These are phyloP conservation scores for Vararia minispora DNA, from an alignment of 768 basidiomycete species.

Conservation along the genomic window DNA sequence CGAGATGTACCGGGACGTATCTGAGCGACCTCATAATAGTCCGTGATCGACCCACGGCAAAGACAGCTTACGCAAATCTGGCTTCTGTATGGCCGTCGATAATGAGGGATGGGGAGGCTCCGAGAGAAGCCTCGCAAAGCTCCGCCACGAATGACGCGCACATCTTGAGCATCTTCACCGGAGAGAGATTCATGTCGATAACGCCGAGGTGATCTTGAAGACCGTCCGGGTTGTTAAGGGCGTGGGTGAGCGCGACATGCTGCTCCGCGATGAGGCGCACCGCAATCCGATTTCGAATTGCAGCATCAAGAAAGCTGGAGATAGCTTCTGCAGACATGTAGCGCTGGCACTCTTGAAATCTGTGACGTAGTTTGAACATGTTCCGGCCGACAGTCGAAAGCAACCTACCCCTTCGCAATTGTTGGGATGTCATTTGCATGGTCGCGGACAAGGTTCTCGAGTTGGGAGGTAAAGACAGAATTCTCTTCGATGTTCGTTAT, in stretches of 20 bases:
- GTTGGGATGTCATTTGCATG: conserved; percentile 86
- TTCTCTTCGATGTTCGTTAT: conserved; percentile 65
- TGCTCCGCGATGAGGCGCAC: conserved; percentile 86
- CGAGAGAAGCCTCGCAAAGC: conserved; percentile 77
- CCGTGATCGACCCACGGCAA: no score
- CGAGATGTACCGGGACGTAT: conserved; percentile 82
- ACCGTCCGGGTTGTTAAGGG: conserved; percentile 32
- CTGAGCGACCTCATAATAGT: no score
- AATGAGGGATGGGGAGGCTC: conserved; percentile 50
- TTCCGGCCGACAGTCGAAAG: conserved; percentile 4
- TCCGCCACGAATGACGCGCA: conserved; percentile 79
- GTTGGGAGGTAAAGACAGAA: conserved; percentile 47
- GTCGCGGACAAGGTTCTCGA: conserved; percentile 60
- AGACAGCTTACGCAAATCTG: conserved; percentile 66
- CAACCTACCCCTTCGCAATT: conserved; percentile 74
- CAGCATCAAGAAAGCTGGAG: conserved; percentile 68
- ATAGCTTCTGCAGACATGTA: conserved; percentile 80
- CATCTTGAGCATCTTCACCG: conserved; percentile 60
- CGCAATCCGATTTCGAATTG: conserved; percentile 80
- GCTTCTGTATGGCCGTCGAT: conserved; percentile 63
- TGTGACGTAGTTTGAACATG: conserved; percentile 17
- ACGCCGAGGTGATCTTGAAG: conserved; percentile 49
- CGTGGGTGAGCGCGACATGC: conserved; percentile 75
- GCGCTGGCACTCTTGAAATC: conserved; percentile 77
- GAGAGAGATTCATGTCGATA: conserved; percentile 64